A percentile compares a stretch with the other conserved stretches of the same genome.
phyloP scores from a whole-genome alignment of 2,329 filamentous ascomycete species.

The Xylaria sp. region DNA sequence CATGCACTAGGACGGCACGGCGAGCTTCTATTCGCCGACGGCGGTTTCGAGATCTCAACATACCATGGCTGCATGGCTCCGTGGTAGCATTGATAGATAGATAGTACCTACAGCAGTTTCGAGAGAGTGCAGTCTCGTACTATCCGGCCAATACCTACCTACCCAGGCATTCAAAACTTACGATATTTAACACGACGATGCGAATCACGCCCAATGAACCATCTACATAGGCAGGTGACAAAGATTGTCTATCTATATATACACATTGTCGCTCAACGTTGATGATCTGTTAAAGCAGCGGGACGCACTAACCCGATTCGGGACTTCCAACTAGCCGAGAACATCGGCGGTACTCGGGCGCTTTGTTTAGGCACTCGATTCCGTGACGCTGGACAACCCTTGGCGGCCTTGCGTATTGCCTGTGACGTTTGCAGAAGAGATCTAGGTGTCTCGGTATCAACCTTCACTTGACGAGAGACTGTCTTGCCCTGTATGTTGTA shows the following conservation, averaged over 20 bases:
- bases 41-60: neutral
- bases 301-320: neutral
- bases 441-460: no score
- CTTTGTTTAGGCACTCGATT: neutral
- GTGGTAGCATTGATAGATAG: neutral
- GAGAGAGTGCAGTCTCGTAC: no score
- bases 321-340: neutral
- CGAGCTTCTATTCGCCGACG: neutral
- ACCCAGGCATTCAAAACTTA: neutral
- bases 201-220: neutral
- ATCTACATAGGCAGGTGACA: neutral
- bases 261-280: no score
- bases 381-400: neutral
- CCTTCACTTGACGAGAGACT: no score
- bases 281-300: slow-evolving; percentile 1
- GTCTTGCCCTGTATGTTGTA: no score
- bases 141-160: neutral
- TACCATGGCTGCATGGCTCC: no score
- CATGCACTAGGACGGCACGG: neutral
- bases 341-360: neutral
- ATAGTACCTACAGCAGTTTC: no score
- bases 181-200: neutral
- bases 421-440: neutral
- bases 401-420: neutral
- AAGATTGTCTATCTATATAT: no score